Percentiles rank a stretch among this genome's conserved stretches.
Evolutionary conservation across 164 flowering plant species (phyloP).

Genomic region (Liriodendron chinense): DNA sequence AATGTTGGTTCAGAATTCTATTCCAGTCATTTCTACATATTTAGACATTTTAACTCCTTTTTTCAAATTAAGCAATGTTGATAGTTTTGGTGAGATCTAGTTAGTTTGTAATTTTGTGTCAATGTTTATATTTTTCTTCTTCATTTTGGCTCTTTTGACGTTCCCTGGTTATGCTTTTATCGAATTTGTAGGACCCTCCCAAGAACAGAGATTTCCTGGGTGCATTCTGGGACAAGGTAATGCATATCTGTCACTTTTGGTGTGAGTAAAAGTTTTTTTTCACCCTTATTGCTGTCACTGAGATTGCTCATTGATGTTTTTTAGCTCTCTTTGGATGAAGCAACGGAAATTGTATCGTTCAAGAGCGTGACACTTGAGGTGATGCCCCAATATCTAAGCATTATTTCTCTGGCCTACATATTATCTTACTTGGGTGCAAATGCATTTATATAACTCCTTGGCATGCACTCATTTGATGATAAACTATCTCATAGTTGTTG

Average conservation of each 20-base stretch:
- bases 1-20: no score
- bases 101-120: background rate
- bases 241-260: background rate
- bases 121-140: background rate
- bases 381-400: slow-evolving; percentile 2
- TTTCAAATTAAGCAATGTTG: background rate
- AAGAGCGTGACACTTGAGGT: slow-evolving; percentile 68
- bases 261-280: background rate
- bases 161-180: slow-evolving; percentile 13
- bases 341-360: slow-evolving; percentile 58
- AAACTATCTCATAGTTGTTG: background rate
- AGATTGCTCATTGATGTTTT: slow-evolving; percentile 8
- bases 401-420: background rate
- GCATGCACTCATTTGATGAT: no score
- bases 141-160: background rate
- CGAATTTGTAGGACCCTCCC: slow-evolving; percentile 50
- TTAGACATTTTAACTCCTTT: no score
- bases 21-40: no score
- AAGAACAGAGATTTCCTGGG: slow-evolving; percentile 60
- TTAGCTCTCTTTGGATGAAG: slow-evolving; percentile 71
- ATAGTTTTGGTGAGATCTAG: background rate
- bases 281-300: background rate
- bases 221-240: slow-evolving; percentile 92
- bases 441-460: no score
- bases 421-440: no score